Evolutionary conservation across 2,329 filamentous ascomycete genomes (phyloP), one percentile per base, ranked within the genome.

Genomic region (Curvularia sp.): DNA sequence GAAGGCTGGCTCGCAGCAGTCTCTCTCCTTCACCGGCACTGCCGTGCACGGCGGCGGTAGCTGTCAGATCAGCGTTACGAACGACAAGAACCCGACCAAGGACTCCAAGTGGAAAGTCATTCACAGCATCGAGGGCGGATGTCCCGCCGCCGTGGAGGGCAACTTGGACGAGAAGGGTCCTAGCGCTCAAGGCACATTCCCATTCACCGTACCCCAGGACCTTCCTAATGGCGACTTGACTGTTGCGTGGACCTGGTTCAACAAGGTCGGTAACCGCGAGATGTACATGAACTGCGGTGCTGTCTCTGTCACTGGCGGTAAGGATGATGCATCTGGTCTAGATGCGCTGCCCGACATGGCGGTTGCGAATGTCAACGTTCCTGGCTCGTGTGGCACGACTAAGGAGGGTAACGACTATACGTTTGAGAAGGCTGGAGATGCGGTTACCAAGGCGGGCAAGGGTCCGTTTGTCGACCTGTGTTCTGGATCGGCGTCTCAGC

Each of bases 201-300:
- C 47, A 3, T 58, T 55, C 15, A 49, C 39, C 35, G 86, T 98
- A 4, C 93, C 93, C 0, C 69, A 83, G 0, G 85, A 88, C n/a
- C 84, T 97, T 43, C 86, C 88, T 1, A 81, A 89, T 1, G 94
- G 94, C 7, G 83, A 90, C 31, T 90, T 89, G 35, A 89, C 89
- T 0, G 81, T 97, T 9, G 91, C 92, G 0, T 97, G 93, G 92
- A 91, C 91, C 1, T 97, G 91, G 94, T 89, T 94, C 81, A 97
- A 97, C 74, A 87, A 89, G 60, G 77, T 96, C 4, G 93, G 94
- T 4, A 94, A 96, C 80, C 87, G 93, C 1, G 94, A 98, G 54
- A 91, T 97, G 85, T 98, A 98, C 84, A 96, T 96, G 92, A 95
- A 97, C 83, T 96, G 39, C 9, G 51, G 28, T 4, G n/a, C 43